A percentile compares a stretch with the other conserved stretches of the same genome.
These are phyloP conservation scores for Suillus variegatus DNA, from an alignment of 768 basidiomycete species.

Conservation along the genomic window DNA sequence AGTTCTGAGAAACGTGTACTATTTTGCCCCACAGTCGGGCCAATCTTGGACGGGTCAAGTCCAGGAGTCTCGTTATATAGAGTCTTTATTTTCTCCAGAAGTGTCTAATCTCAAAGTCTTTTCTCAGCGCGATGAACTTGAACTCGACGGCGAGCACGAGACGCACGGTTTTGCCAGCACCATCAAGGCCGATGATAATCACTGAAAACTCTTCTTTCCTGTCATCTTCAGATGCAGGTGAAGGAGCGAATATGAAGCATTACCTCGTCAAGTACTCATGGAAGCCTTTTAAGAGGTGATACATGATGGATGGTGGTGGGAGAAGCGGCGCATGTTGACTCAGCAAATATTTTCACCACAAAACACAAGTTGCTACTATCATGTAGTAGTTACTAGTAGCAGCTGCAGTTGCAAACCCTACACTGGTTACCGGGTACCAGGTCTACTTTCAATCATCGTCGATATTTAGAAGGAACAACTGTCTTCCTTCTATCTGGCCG, in stretches of 20 bases:
- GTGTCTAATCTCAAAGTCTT: constrained; percentile 49
- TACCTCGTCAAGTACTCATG: constrained; percentile 88
- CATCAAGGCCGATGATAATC: constrained; percentile 91
- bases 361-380: too few relatives aligned
- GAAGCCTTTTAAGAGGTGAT: constrained; percentile 90
- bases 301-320: constrained; percentile 68
- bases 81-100: constrained; percentile 93
- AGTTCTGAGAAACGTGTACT: constrained; percentile 52
- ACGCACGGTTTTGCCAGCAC: constrained; percentile 86
- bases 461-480: background rate
- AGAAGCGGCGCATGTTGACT: background rate
- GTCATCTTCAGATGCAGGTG: constrained; percentile 12
- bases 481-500: background rate
- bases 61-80: constrained; percentile 86
- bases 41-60: constrained; percentile 90
- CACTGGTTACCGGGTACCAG: background rate
- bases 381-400: too few relatives aligned
- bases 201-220: constrained; percentile 92
- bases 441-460: background rate
- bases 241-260: constrained; percentile 7
- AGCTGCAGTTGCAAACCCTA: background rate
- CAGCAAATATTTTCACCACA: background rate
- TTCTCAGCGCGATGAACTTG: constrained; percentile 7
- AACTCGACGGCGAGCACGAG: background rate
- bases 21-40: constrained; percentile 96